phyloP scores from a whole-genome alignment of 148 eudicot genomes.

The Euryodendron excelsum region DNA sequence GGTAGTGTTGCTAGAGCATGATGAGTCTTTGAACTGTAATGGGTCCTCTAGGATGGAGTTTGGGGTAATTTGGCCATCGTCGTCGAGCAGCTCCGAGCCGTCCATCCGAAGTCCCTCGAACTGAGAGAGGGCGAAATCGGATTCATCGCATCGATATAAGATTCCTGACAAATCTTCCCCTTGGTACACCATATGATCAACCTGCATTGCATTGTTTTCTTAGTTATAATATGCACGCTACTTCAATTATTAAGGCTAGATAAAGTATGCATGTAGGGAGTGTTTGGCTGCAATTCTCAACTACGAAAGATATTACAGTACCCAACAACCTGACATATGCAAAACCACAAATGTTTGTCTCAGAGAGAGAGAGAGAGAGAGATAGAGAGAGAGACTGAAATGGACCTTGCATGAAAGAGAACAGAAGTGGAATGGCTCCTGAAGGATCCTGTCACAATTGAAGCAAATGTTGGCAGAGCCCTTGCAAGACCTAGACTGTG shows the following conservation, averaged over 20 bases:
- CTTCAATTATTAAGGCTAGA: too few species aligned
- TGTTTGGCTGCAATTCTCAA: background rate
- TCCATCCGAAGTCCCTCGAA: constrained; percentile 59
- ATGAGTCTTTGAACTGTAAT: constrained; percentile 26
- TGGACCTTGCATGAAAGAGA: constrained; percentile 93
- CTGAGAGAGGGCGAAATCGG: constrained; percentile 48
- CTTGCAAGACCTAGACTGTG: constrained; percentile 64
- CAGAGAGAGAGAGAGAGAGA: constrained; percentile 33
- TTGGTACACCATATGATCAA: constrained; percentile 62
- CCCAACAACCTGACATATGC: background rate
- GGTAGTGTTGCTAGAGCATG: constrained; percentile 39
- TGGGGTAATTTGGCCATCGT: constrained; percentile 30
- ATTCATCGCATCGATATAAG: constrained; percentile 30
- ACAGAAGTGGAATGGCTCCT: constrained; percentile 70
- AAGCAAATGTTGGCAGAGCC: constrained; percentile 61
- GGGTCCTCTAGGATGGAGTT: constrained; percentile 40
- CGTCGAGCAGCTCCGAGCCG: constrained; percentile 35
- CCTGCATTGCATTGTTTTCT: constrained; percentile 30
- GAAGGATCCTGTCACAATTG: constrained; percentile 77
- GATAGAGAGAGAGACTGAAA: constrained; percentile 1
- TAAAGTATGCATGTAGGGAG: background rate
- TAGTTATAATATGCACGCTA: too few species aligned
- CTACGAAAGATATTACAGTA: background rate
- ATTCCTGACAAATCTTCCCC: constrained; percentile 62
- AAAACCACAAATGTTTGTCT: background rate